phyloP scores from a whole-genome alignment of 129 eudicot genomes.

The Flaveria sonorensis region DNA sequence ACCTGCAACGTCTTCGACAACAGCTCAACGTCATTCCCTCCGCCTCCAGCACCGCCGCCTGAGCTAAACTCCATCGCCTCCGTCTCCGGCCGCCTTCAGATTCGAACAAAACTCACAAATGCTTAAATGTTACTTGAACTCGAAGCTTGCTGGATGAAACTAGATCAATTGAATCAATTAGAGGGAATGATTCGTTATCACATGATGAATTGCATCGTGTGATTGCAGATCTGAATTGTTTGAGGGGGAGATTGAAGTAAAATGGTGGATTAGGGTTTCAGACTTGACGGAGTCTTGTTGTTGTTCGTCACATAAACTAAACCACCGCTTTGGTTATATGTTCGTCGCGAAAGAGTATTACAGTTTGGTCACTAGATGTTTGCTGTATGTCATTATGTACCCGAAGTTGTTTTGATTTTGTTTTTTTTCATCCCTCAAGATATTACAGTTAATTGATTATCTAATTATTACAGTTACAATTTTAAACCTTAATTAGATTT shows the following conservation, averaged over 20 bases:
- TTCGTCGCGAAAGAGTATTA: conserved; percentile 24
- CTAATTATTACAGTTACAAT: too few relatives aligned
- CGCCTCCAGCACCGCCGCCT: conserved; percentile 51
- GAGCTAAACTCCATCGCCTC: conserved; percentile 73
- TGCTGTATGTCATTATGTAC: not conserved
- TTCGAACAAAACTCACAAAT: conserved; percentile 29
- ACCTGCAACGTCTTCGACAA: conserved; percentile 93
- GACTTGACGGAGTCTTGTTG: conserved; percentile 33
- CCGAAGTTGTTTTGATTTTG: not conserved
- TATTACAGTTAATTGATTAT: too few relatives aligned
- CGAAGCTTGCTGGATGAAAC: conserved; percentile 24
- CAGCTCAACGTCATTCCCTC: conserved; percentile 81
- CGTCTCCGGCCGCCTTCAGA: conserved; percentile 17
- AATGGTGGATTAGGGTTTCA: conserved; percentile 34
- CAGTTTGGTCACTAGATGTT: conserved; percentile 9
- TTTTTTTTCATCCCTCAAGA: too few relatives aligned
- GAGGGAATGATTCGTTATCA: conserved; percentile 10
- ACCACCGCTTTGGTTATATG: conserved; percentile 33
- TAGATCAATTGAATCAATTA: conserved; percentile 16
- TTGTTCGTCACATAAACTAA: conserved; percentile 31
- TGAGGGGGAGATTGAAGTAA: conserved; percentile 29
- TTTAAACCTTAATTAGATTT: too few relatives aligned
- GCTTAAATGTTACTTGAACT: conserved; percentile 29
- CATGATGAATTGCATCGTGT: conserved; percentile 22
- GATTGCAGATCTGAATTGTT: conserved; percentile 31